These are phyloP conservation scores for Penicillium palitans DNA, from an alignment of 2,329 filamentous ascomycete species.

Conservation along the genomic window DNA sequence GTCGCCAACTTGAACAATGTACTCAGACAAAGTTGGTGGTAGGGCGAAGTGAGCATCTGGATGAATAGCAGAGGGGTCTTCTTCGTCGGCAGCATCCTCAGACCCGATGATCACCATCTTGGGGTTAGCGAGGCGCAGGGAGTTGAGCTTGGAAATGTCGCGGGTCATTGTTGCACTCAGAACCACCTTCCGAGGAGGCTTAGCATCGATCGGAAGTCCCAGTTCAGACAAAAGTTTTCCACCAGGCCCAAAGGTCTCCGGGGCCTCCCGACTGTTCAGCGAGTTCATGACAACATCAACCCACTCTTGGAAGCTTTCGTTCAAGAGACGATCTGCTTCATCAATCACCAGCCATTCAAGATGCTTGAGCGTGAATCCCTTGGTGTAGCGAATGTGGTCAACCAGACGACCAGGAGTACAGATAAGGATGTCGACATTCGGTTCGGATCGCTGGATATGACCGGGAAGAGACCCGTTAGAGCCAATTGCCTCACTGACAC, in stretches of 20 bases:
- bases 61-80: constrained; percentile 21
- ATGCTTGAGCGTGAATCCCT: constrained; percentile 74
- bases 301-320: constrained; percentile 93
- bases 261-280: constrained; percentile 56
- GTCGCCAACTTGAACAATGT: constrained; percentile 67
- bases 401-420: constrained; percentile 90
- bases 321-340: constrained; percentile 87
- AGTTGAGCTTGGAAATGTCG: constrained; percentile 76
- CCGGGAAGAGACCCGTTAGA: constrained; percentile 51
- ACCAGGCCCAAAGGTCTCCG: constrained; percentile 48
- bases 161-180: constrained; percentile 90
- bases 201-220: constrained; percentile 42
- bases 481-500: constrained; percentile 45
- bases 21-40: constrained; percentile 64
- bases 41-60: constrained; percentile 54
- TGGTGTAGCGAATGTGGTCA: constrained; percentile 82
- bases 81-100: constrained; percentile 26
- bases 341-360: constrained; percentile 89
- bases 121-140: constrained; percentile 70
- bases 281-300: constrained; percentile 66
- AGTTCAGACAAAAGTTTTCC: constrained; percentile 36
- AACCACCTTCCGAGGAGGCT: constrained; percentile 71
- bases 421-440: constrained; percentile 82
- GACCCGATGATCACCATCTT: constrained; percentile 74
- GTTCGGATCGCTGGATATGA: constrained; percentile 65